Conservation (phyloP, 73 alveolate genomes). For the Paramecium caudatum region DNA sequence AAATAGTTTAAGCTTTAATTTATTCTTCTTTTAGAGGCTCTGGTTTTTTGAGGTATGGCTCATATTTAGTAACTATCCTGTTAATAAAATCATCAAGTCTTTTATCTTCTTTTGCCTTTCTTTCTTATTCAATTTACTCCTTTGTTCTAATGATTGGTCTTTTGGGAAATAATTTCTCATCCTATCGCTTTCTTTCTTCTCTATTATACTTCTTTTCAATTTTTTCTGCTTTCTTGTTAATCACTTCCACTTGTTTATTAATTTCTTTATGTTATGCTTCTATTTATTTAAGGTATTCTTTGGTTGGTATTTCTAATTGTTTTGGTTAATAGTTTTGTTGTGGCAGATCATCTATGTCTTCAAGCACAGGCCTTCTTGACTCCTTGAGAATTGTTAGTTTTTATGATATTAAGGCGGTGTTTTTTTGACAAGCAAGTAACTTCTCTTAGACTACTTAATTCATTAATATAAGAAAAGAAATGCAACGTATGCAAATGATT, state of each 20-base stretch:
- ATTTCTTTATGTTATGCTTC: slow-evolving; percentile 3
- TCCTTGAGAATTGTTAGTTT: neutral
- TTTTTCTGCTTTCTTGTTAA: neutral
- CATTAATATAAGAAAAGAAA: no score
- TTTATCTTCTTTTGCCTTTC: slow-evolving; percentile 35
- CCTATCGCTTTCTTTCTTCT: slow-evolving; percentile 17
- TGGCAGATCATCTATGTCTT: neutral
- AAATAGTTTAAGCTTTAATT: neutral
- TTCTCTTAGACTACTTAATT: no score
- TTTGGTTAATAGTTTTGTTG: slow-evolving; percentile 4
- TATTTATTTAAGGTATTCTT: slow-evolving; percentile 11
- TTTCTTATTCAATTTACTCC: slow-evolving; percentile 22
- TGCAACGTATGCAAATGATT: slow-evolving; percentile 1
- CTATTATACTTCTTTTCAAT: slow-evolving; percentile 14
- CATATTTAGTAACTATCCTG: slow-evolving; percentile 6
- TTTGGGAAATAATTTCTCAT: neutral
- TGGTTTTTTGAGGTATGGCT: slow-evolving; percentile 29
- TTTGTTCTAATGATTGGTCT: slow-evolving; percentile 25
- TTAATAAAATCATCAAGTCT: slow-evolving; percentile 58
- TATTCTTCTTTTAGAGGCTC: slow-evolving; percentile 13
- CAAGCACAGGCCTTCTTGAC: neutral
- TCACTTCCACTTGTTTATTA: neutral
- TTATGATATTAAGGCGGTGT: no score
- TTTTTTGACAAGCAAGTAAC: no score
- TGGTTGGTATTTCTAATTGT: slow-evolving; percentile 4